Conservation (phyloP, 306 rosid species). For the Cucurbita ficifolia region DNA sequence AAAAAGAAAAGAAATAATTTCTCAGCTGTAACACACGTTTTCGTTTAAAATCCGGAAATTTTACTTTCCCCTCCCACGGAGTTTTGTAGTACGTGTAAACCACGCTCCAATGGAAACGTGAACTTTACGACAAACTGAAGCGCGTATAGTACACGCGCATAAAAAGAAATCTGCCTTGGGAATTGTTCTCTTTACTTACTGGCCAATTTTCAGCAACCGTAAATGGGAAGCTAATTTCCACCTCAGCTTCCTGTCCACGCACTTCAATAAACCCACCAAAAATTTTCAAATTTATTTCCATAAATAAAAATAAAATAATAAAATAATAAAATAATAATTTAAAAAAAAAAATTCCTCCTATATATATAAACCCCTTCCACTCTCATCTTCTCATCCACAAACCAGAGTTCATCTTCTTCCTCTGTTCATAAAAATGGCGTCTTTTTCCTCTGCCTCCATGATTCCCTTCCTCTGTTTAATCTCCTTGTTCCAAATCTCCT, state of each 20-base stretch:
- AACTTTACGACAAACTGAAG: neutral
- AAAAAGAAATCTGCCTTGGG: neutral
- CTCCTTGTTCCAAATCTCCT: constrained; percentile 28
- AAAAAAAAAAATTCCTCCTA: neutral
- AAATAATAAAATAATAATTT: too few species aligned
- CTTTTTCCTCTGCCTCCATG: neutral
- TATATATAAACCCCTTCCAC: constrained; percentile 15
- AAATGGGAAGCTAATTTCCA: neutral
- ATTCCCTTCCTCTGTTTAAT: constrained; percentile 10
- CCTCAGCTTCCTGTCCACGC: neutral
- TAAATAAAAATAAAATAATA: too few species aligned
- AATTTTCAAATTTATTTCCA: too few species aligned
- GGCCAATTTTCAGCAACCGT: neutral
- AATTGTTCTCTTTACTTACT: neutral
- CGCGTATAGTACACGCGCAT: neutral
- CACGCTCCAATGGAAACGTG: neutral
- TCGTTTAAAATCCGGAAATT: neutral
- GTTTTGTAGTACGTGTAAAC: neutral
- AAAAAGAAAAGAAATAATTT: neutral
- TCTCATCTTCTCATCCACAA: neutral
- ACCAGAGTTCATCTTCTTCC: neutral
- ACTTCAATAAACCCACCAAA: too few species aligned
- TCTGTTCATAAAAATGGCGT: constrained; percentile 15
- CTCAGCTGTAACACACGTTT: neutral
- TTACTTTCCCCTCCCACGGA: neutral